Evolutionary conservation across 257 asterid species (phyloP).

Genomic region (Solanum etuberosum): DNA sequence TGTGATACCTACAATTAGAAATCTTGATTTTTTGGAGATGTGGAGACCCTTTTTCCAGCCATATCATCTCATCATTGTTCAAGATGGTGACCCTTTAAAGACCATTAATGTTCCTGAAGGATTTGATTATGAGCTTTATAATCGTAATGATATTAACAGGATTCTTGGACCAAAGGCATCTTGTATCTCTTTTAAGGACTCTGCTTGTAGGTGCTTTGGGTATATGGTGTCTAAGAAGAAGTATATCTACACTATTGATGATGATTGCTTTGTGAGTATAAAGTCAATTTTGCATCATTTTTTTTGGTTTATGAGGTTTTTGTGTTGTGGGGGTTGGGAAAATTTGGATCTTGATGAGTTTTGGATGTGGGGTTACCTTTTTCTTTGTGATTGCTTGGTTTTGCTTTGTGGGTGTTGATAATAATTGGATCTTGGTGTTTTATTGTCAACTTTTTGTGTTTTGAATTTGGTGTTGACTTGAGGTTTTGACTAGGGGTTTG

Average conservation of each 20-base stretch:
- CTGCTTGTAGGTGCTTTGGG: constrained; percentile 16
- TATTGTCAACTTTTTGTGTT: not conserved
- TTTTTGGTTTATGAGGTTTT: not conserved
- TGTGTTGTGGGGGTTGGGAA: not conserved
- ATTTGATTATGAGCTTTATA: constrained; percentile 7
- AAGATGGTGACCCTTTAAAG: constrained; percentile 14
- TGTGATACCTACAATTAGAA: constrained; percentile 5
- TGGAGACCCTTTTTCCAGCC: constrained; percentile 6
- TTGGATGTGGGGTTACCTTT: not conserved
- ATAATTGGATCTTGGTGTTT: not conserved
- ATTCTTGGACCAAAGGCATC: constrained; percentile 8
- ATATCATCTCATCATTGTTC: constrained; percentile 7
- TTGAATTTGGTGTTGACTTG: not conserved
- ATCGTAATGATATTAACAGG: constrained; percentile 8
- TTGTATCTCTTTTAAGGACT: constrained; percentile 8
- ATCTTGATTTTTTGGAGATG: constrained; percentile 9
- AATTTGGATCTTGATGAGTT: constrained; percentile 1
- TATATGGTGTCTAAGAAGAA: constrained; percentile 14
- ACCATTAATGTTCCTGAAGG: constrained; percentile 1
- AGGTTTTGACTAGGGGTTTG: not conserved
- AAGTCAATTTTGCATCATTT: not conserved
- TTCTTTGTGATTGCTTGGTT: not conserved
- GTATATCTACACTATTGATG: constrained; percentile 8
- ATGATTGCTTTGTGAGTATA: constrained; percentile 7
- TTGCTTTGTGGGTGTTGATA: not conserved